Base-by-base conservation (phyloP, 2,329 filamentous ascomycete species). In the Fusarium liriodendri region DNA sequence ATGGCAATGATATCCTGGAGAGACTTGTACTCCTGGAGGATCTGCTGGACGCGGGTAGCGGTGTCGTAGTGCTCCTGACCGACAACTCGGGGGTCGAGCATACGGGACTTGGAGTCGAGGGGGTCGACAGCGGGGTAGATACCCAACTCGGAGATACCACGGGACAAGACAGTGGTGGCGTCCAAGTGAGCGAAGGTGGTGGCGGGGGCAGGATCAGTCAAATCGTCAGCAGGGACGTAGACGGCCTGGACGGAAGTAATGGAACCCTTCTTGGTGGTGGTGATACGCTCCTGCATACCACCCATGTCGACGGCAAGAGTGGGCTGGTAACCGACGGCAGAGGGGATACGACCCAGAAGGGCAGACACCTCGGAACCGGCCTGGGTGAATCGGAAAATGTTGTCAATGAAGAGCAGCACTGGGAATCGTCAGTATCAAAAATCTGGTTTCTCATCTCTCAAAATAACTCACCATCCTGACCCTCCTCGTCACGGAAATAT, bases 1-100 rank as follows among this genome's bases (percentile, higher is more conserved):
- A 99, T 99, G 87, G 97, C 97, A 90, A 98, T 98, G 92, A 99
- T 99, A 90, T 99, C 97, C 90, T 99, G 97, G 79, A 99, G 95
- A 77, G 96, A 98, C 94, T 98, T 98, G 94, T 99, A 99, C 91
- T 98, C 97, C 89, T 99, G 97, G 85, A 99, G 93, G 88, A 98
- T 98, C 89, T 98, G 95, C 91, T 99, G 97, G 83, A 99, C 97
- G 81, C 93, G 93, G 85, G 94, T 94, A 85, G 97, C 97, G 82
- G 92, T 96, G 74, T 95, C 86, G 93, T 99, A 99, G 91, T 99
- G 97, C 74, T 99, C 97, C 84, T 98, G 90, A 86, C 97, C 97
- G 83, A 99, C 94, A 84, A 99, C 92, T 94, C 97, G 95, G 87
- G 97, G 95, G 89, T 98, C 97, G 84, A 99, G 90, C 94, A 99